Evolutionary conservation across 2,329 filamentous ascomycete species (phyloP).

Genomic region (Akanthomyces lecanii): DNA sequence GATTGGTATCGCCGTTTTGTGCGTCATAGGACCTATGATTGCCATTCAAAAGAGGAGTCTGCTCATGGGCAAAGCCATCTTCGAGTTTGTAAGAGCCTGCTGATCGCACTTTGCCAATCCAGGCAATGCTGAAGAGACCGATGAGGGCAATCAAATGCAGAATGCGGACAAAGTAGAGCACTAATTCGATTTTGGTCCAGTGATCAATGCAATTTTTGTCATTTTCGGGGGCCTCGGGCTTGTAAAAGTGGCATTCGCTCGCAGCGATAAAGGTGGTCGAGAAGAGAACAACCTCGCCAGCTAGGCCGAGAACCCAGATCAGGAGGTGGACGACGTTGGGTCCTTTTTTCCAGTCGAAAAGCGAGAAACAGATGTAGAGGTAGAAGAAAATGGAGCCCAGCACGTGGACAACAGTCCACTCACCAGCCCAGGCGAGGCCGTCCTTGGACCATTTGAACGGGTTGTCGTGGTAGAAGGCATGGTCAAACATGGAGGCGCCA

Average conservation of each 20-base stretch:
- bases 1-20: slow-evolving; percentile 26
- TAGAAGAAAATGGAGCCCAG: slow-evolving; percentile 84
- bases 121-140: slow-evolving; percentile 42
- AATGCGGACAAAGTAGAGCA: slow-evolving; percentile 64
- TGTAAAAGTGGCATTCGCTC: slow-evolving; percentile 60
- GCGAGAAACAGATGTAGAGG: slow-evolving; percentile 76
- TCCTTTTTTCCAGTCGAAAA: slow-evolving; percentile 77
- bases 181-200: slow-evolving; percentile 54
- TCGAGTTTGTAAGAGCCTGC: slow-evolving; percentile 35
- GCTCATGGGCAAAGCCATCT: slow-evolving; percentile 48
- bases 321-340: slow-evolving; percentile 76
- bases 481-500: slow-evolving; percentile 66
- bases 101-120: slow-evolving; percentile 38
- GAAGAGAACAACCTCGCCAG: slow-evolving; percentile 70
- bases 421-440: slow-evolving; percentile 68
- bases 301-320: slow-evolving; percentile 71
- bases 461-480: slow-evolving; percentile 55
- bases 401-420: slow-evolving; percentile 75
- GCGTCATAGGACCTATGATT: slow-evolving; percentile 34
- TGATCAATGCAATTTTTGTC: slow-evolving; percentile 32
- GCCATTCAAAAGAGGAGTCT: slow-evolving; percentile 57
- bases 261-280: slow-evolving; percentile 65
- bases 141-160: slow-evolving; percentile 59
- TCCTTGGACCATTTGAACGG: slow-evolving; percentile 36
- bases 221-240: slow-evolving; percentile 19